A percentile compares a stretch with the other conserved stretches of the same genome.
These are phyloP conservation scores for Lactarius vividus DNA, from an alignment of 768 basidiomycete species.

Conservation along the genomic window DNA sequence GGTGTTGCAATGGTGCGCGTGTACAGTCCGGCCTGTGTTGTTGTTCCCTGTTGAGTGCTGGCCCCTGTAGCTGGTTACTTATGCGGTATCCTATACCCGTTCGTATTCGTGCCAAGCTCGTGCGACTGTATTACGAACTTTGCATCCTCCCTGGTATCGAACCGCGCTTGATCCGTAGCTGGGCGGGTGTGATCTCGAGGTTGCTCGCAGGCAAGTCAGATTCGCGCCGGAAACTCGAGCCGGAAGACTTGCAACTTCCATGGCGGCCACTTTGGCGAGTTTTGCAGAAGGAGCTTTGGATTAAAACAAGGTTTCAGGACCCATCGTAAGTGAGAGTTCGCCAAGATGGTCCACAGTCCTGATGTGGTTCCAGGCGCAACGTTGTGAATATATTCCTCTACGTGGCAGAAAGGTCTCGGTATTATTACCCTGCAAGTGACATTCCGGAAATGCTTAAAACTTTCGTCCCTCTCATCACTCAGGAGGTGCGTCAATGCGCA, in stretches of 20 bases:
- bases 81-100: slow-evolving; percentile 78
- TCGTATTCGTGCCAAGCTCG: slow-evolving; percentile 67
- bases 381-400: slow-evolving; percentile 69
- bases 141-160: slow-evolving; percentile 74
- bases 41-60: slow-evolving; percentile 1
- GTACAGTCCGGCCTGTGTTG: not conserved
- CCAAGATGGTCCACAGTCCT: slow-evolving; percentile 8
- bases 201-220: slow-evolving; percentile 66
- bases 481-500: slow-evolving; percentile 50
- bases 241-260: slow-evolving; percentile 61
- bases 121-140: slow-evolving; percentile 76
- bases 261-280: slow-evolving; percentile 78
- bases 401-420: slow-evolving; percentile 67
- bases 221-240: slow-evolving; percentile 61
- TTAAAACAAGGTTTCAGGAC: slow-evolving; percentile 61
- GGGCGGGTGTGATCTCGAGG: slow-evolving; percentile 77
- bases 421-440: slow-evolving; percentile 64
- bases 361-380: slow-evolving; percentile 42
- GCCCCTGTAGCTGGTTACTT: slow-evolving; percentile 61
- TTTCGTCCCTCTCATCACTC: slow-evolving; percentile 69
- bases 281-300: slow-evolving; percentile 72
- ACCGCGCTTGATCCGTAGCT: slow-evolving; percentile 63
- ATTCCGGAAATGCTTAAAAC: slow-evolving; percentile 68
- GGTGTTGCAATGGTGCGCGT: slow-evolving; percentile 66
- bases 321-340: slow-evolving; percentile 44